Conservation (phyloP, 208 protist species). For the Lotmaria passim region DNA sequence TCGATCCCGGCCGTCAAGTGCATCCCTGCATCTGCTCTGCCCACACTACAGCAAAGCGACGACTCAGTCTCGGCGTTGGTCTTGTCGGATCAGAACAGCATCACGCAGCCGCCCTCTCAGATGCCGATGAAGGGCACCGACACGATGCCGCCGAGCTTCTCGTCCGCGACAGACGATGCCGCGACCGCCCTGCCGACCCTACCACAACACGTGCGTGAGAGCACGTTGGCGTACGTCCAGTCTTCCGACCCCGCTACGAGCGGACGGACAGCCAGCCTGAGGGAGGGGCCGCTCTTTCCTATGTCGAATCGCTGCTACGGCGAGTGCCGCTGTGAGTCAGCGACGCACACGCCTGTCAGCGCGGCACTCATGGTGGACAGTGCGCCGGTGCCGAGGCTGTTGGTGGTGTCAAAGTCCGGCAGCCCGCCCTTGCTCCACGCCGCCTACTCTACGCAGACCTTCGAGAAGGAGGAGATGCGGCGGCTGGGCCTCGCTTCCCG, state of each 20-base stretch:
- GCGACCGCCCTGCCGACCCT: background rate
- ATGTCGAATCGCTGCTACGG: background rate
- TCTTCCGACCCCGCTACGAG: background rate
- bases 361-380: slow-evolving; percentile 2
- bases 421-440: background rate
- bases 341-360: background rate
- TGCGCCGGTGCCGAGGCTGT: background rate
- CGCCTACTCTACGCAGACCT: background rate
- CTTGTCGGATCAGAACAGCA: background rate
- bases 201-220: background rate
- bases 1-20: too few relatives aligned
- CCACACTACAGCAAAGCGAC: background rate
- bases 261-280: background rate
- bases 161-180: background rate
- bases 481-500: background rate
- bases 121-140: background rate
- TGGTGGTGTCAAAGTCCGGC: background rate
- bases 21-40: too few relatives aligned
- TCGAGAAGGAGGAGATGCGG: background rate
- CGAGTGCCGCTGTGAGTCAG: background rate
- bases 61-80: background rate
- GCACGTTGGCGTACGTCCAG: background rate
- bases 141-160: background rate
- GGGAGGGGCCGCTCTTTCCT: background rate
- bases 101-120: slow-evolving; percentile 1